A percentile compares a stretch with the other conserved stretches of the same genome.
These are phyloP conservation scores for Nitzschia putrida DNA, from an alignment of 108 stramenopile genomes.

Conservation along the genomic window DNA sequence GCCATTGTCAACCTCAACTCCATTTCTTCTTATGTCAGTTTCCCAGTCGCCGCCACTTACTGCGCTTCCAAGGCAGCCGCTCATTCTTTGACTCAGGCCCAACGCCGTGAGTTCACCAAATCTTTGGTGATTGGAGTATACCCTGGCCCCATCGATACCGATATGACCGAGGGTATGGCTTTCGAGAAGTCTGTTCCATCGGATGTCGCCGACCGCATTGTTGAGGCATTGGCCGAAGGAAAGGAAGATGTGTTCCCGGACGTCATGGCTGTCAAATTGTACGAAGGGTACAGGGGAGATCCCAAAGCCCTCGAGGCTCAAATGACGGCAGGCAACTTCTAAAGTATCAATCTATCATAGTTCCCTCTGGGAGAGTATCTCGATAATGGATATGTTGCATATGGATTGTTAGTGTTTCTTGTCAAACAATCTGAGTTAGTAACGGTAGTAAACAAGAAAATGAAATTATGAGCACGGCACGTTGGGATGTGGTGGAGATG, in stretches of 20 bases:
- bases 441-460: too few species aligned
- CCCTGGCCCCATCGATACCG: conserved; percentile 15
- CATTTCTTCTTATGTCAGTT: not conserved
- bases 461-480: too few species aligned
- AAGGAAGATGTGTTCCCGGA: conserved; percentile 19
- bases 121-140: conserved; percentile 16
- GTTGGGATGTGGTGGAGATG: too few species aligned
- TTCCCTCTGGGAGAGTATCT: too few species aligned
- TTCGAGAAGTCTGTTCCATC: conserved; percentile 6
- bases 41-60: not conserved
- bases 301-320: not conserved
- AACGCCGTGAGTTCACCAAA: conserved; percentile 10
- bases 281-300: not conserved
- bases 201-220: conserved; percentile 1
- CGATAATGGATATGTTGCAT: too few species aligned
- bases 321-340: not conserved
- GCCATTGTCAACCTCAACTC: not conserved
- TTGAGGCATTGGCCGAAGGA: conserved; percentile 10
- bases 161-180: not conserved
- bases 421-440: too few species aligned
- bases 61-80: not conserved
- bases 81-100: not conserved
- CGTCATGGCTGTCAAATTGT: not conserved
- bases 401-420: too few species aligned
- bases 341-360: too few species aligned